Evolutionary conservation across 768 basidiomycete species (phyloP).

Genomic region (Polyporus arcularius): DNA sequence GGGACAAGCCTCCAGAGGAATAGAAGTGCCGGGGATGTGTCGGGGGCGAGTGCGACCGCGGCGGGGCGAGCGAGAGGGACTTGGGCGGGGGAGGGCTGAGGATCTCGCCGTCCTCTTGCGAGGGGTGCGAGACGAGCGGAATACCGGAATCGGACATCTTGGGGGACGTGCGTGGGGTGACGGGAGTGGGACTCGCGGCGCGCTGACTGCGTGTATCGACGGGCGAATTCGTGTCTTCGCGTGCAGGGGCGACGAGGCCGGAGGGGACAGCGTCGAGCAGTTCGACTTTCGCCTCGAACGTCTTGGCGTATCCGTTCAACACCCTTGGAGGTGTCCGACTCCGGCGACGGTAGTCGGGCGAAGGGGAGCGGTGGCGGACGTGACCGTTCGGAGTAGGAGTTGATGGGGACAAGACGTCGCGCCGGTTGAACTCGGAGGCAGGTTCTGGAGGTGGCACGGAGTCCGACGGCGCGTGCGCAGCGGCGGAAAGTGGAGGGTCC

Average conservation of each 20-base stretch:
- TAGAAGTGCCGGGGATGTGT: slow-evolving; percentile 51
- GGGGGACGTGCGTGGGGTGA: background rate
- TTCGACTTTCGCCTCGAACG: slow-evolving; percentile 20
- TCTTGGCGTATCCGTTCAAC: background rate
- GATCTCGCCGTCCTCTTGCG: slow-evolving; percentile 59
- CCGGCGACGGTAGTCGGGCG: background rate
- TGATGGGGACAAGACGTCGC: background rate
- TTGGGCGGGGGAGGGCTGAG: slow-evolving; percentile 38
- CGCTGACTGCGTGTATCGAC: background rate
- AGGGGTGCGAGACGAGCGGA: slow-evolving; percentile 23
- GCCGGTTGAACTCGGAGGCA: background rate
- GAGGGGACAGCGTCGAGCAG: slow-evolving; percentile 11
- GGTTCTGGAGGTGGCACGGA: background rate
- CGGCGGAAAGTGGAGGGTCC: background rate
- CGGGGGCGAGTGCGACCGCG: slow-evolving; percentile 46
- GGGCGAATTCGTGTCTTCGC: background rate
- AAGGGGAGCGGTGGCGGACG: background rate
- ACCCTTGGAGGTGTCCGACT: too few species aligned
- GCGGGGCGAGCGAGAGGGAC: slow-evolving; percentile 33
- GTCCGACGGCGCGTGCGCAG: background rate
- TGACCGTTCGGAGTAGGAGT: background rate
- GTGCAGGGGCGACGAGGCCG: background rate
- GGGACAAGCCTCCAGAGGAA: slow-evolving; percentile 20
- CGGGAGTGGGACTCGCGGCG: background rate
- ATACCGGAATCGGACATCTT: background rate